Conservation (phyloP, 2,329 filamentous ascomycete genomes). For the Aspergillus arachidicola region DNA sequence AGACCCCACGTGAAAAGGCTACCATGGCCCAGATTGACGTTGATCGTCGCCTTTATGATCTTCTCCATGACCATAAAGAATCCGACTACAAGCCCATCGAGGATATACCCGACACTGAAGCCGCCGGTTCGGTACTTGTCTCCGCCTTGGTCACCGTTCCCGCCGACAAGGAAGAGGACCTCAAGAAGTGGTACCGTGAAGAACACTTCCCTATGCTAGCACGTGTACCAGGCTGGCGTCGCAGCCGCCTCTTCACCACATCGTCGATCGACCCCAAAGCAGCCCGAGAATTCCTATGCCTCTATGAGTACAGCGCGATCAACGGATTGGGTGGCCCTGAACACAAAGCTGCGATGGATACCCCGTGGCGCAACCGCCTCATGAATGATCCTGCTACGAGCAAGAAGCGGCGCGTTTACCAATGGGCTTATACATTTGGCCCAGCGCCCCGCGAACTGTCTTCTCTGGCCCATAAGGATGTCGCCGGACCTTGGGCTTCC, state of each 20-base stretch:
- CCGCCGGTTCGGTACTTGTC: slow-evolving; percentile 63
- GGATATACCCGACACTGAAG: slow-evolving; percentile 60
- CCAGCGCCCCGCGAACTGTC: slow-evolving; percentile 70
- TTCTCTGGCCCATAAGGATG: slow-evolving; percentile 53
- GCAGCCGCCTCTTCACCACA: slow-evolving; percentile 70
- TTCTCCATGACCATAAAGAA: slow-evolving; percentile 59
- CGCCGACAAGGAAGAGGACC: slow-evolving; percentile 58
- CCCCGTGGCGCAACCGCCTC: slow-evolving; percentile 63
- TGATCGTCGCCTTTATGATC: slow-evolving; percentile 70
- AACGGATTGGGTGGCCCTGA: slow-evolving; percentile 70
- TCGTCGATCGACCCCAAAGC: slow-evolving; percentile 62
- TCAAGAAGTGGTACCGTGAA: slow-evolving; percentile 71
- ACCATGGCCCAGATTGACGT: slow-evolving; percentile 70
- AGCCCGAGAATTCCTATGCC: slow-evolving; percentile 61
- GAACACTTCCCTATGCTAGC: slow-evolving; percentile 73
- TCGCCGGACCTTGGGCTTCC: slow-evolving; percentile 55
- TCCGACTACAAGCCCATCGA: slow-evolving; percentile 63
- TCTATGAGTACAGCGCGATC: slow-evolving; percentile 71
- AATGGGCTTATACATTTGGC: slow-evolving; percentile 79
- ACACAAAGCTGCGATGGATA: slow-evolving; percentile 64
- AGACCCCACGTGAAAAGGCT: slow-evolving; percentile 61
- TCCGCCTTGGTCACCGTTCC: slow-evolving; percentile 62
- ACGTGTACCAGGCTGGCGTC: slow-evolving; percentile 77
- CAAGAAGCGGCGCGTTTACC: slow-evolving; percentile 64
- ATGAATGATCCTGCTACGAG: slow-evolving; percentile 60